Evolutionary conservation across 179 eudicot species (phyloP), one percentile per base, ranked within the genome.

Genomic region (Heliamphora pulchella): DNA sequence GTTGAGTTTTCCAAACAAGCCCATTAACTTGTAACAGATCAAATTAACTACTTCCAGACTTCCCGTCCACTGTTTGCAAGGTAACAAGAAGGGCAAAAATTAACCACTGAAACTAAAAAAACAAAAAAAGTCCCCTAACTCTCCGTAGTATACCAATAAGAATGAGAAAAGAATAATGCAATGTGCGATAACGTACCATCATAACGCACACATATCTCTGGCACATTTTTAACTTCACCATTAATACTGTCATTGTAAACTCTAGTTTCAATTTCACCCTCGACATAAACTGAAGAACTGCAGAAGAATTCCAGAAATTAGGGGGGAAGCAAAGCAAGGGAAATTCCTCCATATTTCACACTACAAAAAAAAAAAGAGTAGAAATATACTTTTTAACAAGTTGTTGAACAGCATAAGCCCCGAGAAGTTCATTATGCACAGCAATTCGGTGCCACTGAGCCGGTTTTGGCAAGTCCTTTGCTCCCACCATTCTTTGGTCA

Each of bases 371-470:
- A 4, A 11, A 59, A 54, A 63, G 11, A 15, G 46, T 20, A 1
- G 51, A 73, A 8, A 65, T 78, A 8, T 90, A 96, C 98, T 89
- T 94, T 79, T 92, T 94, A 55, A 88, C 87, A 82, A 94, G 89
- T 81, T 92, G 90, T 77, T 91, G 99, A 84, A 96, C 94, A 64
- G 97, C 92, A 80, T 96, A 96, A 61, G 91, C 90, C 65, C 97
- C 98, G 73, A 96, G 91, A 44, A 13, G 11, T 79, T 91, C 94
- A 84, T 96, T 92, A 85, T 96, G 99, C 77, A 94, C 93, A 67
- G 94, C 98, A 71, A 96, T 79, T 17, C 99, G 90, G 87, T 96
- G 98, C 98, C 97, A 96, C 79, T 96, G 98, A 41, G 91, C 97
- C 48, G 99, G 98, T 83, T 83, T 92, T 57, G 97, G 94, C 85